Conservation (phyloP, 2,329 filamentous ascomycete species). For the Hypoxylon sp. region DNA sequence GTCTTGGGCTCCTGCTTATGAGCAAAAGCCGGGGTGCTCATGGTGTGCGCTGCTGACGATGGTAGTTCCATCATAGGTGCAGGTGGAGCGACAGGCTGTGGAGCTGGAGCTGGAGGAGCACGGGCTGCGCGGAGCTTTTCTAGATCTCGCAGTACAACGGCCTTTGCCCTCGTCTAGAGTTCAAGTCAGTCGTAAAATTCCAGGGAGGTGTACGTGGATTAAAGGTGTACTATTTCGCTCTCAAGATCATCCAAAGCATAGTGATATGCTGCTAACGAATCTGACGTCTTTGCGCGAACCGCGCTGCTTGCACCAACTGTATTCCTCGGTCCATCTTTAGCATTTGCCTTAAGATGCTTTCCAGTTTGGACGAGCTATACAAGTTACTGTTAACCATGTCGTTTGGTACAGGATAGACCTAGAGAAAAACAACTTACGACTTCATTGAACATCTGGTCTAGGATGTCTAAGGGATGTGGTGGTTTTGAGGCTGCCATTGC, state of each 20-base stretch:
- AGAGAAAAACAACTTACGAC: constrained; percentile 59
- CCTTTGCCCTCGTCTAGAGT: constrained; percentile 64
- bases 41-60: constrained; percentile 52
- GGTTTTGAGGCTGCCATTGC: constrained; percentile 54
- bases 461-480: constrained; percentile 58
- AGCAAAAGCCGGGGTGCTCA: constrained; percentile 49
- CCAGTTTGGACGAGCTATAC: constrained; percentile 70
- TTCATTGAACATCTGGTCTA: constrained; percentile 68
- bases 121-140: constrained; percentile 56
- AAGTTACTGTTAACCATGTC: constrained; percentile 30
- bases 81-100: constrained; percentile 44
- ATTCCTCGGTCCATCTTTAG: constrained; percentile 60
- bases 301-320: constrained; percentile 51
- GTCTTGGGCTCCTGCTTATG: constrained; percentile 57
- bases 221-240: constrained; percentile 65
- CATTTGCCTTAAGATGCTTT: constrained; percentile 66
- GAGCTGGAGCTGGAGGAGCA: constrained; percentile 43
- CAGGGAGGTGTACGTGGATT: background rate
- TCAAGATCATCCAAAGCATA: constrained; percentile 69
- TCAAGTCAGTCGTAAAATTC: constrained; percentile 25
- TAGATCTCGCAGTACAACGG: constrained; percentile 68
- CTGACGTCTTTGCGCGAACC: constrained; percentile 60
- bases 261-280: constrained; percentile 65
- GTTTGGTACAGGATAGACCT: background rate
- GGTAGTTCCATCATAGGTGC: constrained; percentile 55